Base-by-base conservation (phyloP, 1,139 yeast species). In the Diutina pseudorugosa region DNA sequence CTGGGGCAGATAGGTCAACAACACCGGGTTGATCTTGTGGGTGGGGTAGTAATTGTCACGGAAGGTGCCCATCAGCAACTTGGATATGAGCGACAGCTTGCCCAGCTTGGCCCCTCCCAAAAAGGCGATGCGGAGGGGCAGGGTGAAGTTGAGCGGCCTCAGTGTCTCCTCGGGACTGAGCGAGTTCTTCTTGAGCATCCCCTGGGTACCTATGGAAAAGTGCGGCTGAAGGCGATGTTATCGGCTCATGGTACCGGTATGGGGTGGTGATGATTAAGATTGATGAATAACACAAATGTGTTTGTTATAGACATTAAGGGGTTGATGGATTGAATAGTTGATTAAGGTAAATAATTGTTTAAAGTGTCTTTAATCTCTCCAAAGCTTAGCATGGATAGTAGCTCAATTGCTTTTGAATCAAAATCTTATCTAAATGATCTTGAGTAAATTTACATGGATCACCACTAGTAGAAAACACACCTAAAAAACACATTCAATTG, bases 31-130 rank as follows among this genome's bases (percentile, higher is more conserved):
- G 65, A 70, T 76, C 62, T 66, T 75, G 30, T 68, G 71, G 1
- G 91, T 85, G 2, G 93, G 93, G 58, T 85, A 85, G 62, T 85
- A 82, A 4, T 81, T 78, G 49, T 76, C 82, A 36, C 73, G 68
- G 43, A 76, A 74, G 50, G 73, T 70, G 16, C 78, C 76, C 50
- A 77, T 71, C 23, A 70, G 62, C 20, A 82, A 59, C 53, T 80
- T 72, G 25, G 83, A 77, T n/a, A 77, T 71, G 21, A 74, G 65
- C 1, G 79, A 69, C 1, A 81, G 73, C 59, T 78, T 78, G 9
- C 83, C 83, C 1, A 75, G 71, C 53, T 68, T 70, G 12, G 76
- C 70, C 0, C 78, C 83, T 0, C 88, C 88, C 4, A 82, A 60
- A 11, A 82, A 65, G 0, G 85, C 86, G 40, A 82, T 63, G 53